phyloP scores from a whole-genome alignment of 139 green algal genomes.

The Coccomyxa sp. region DNA sequence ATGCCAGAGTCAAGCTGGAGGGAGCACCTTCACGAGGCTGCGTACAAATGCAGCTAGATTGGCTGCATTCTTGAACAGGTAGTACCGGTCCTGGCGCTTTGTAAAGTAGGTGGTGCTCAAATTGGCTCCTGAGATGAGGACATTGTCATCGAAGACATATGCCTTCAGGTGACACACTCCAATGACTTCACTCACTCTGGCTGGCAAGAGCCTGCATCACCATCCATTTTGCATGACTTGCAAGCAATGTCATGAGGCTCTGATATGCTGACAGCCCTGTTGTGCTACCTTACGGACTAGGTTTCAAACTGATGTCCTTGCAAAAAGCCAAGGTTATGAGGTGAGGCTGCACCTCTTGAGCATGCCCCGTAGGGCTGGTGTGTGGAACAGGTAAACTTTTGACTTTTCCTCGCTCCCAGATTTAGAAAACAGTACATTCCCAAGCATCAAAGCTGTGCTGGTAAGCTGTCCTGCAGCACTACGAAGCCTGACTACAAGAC shows the following conservation, averaged over 20 bases:
- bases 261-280: too few relatives aligned
- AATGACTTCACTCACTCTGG: constrained; percentile 28
- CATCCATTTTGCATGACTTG: too few relatives aligned
- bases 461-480: background rate
- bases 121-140: constrained; percentile 53
- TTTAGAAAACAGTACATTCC: constrained; percentile 6
- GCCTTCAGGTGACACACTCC: constrained; percentile 42
- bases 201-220: constrained; percentile 31
- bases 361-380: constrained; percentile 19
- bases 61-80: background rate
- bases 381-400: constrained; percentile 25
- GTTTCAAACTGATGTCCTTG: too few relatives aligned
- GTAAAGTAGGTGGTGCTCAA: constrained; percentile 46
- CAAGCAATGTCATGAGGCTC: too few relatives aligned
- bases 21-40: too few relatives aligned
- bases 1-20: too few relatives aligned
- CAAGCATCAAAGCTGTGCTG: constrained; percentile 28
- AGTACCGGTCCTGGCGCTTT: constrained; percentile 40
- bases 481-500: background rate
- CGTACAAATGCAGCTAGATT: background rate
- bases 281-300: too few relatives aligned
- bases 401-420: background rate
- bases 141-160: constrained; percentile 48
- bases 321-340: too few relatives aligned
- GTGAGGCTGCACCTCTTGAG: constrained; percentile 21